Percentiles rank a stretch among this genome's conserved stretches.
phyloP scores from a whole-genome alignment of 1,139 yeast species.

The Zygotorulaspora mrakii region DNA sequence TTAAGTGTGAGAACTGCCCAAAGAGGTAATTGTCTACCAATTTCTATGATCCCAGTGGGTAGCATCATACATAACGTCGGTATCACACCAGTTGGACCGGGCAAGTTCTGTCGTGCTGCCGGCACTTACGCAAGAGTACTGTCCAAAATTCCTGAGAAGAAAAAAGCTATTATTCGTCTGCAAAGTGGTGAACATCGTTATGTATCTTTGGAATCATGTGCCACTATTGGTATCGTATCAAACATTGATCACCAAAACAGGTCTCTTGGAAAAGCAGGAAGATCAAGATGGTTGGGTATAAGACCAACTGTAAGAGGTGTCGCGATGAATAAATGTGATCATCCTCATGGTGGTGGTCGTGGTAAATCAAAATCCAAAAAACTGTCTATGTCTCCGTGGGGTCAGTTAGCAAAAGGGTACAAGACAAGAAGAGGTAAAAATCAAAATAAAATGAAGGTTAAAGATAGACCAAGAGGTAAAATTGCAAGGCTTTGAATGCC shows the following conservation, averaged over 20 bases:
- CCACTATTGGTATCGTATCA: constrained; percentile 93
- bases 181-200: constrained; percentile 94
- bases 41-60: constrained; percentile 89
- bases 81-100: constrained; percentile 72
- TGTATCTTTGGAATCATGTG: constrained; percentile 80
- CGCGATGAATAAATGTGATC: constrained; percentile 96
- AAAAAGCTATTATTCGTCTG: constrained; percentile 72
- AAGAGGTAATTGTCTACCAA: constrained; percentile 92
- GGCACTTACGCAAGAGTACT: constrained; percentile 91
- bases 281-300: constrained; percentile 86
- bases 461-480: constrained; percentile 71
- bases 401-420: constrained; percentile 84
- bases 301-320: constrained; percentile 98
- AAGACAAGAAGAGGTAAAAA: constrained; percentile 91
- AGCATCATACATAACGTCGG: constrained; percentile 87
- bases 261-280: constrained; percentile 95
- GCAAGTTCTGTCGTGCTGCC: constrained; percentile 87
- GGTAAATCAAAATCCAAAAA: constrained; percentile 98
- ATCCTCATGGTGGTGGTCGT: constrained; percentile 99
- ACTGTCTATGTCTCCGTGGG: constrained; percentile 95
- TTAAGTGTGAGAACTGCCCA: constrained; percentile 82
- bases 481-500: constrained; percentile 16
- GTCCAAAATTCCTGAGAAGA: constrained; percentile 68
- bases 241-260: constrained; percentile 89
- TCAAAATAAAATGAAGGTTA: constrained; percentile 75